Evolutionary conservation across 2,329 filamentous ascomycete species (phyloP).

Genomic region (Neofusicoccum umdonicola): DNA sequence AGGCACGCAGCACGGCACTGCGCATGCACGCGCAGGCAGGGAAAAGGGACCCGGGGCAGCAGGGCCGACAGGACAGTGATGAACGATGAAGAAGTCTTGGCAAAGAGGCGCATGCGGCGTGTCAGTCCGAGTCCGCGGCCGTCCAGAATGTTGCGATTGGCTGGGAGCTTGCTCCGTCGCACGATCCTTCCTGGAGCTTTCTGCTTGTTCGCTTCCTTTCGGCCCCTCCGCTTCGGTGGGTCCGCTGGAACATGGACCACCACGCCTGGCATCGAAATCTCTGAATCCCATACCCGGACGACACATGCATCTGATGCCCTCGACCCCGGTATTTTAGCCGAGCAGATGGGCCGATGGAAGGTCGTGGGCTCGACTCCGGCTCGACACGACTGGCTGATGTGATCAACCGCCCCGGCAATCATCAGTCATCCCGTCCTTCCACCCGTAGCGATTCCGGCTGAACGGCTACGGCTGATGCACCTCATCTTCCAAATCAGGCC

Average conservation of each 20-base stretch:
- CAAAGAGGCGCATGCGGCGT: not conserved
- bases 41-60: not conserved
- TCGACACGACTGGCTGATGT: not conserved
- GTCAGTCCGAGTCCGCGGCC: not conserved
- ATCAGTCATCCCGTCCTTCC: not conserved
- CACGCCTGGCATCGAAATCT: slow-evolving; percentile 2
- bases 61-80: not conserved
- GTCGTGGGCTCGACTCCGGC: not conserved
- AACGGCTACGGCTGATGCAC: not conserved
- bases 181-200: not conserved
- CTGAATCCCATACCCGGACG: not conserved
- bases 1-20: not conserved
- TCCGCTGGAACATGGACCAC: not conserved
- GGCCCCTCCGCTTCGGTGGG: not conserved
- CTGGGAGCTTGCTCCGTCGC: not conserved
- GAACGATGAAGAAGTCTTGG: slow-evolving; percentile 1
- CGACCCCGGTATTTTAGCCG: not conserved
- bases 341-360: slow-evolving; percentile 7
- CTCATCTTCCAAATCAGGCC: not conserved
- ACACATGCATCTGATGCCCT: not conserved
- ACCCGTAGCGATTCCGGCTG: not conserved
- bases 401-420: not conserved
- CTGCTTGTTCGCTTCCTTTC: not conserved
- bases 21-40: not conserved
- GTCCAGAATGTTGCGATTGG: not conserved